phyloP scores from a whole-genome alignment of 169 alveolate species.

The Plasmodium inui region DNA sequence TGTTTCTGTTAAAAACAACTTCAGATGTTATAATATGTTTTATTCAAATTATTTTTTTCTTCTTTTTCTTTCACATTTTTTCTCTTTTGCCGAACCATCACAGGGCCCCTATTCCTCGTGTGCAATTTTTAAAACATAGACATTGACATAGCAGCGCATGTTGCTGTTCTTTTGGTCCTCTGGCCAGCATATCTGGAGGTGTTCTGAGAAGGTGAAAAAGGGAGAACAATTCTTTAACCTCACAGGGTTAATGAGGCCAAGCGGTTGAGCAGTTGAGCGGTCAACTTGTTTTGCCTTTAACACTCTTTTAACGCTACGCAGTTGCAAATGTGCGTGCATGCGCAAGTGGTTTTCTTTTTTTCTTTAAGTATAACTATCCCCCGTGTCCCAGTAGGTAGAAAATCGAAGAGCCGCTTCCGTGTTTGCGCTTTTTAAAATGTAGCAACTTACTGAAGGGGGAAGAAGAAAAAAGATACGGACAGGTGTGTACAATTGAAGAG shows the following conservation, averaged over 20 bases:
- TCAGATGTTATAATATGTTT: conserved; percentile 1
- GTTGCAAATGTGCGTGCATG: neutral
- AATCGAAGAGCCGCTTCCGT: conserved; percentile 49
- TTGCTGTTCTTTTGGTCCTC: conserved; percentile 43
- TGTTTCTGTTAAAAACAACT: conserved; percentile 35
- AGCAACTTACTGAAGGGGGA: conserved; percentile 65
- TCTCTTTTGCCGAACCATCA: neutral
- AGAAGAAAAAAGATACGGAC: neutral
- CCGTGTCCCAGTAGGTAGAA: conserved; percentile 74
- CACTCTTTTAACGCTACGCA: neutral
- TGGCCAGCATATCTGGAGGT: conserved; percentile 73
- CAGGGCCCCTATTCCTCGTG: neutral
- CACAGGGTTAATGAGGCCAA: neutral
- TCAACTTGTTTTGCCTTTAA: neutral
- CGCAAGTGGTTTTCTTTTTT: neutral
- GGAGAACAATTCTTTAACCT: neutral
- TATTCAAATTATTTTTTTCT: conserved; percentile 16
- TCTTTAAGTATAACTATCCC: conserved; percentile 38
- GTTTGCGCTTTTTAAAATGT: conserved; percentile 51
- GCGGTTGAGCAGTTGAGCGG: neutral
- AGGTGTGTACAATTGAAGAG: neutral
- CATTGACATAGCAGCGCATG: conserved; percentile 56
- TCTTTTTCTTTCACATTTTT: neutral
- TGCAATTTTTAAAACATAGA: conserved; percentile 34
- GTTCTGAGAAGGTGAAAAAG: conserved; percentile 20